Evolutionary conservation across 495 filamentous ascomycete genomes (phyloP).

Genomic region (Penicillium herquei): DNA sequence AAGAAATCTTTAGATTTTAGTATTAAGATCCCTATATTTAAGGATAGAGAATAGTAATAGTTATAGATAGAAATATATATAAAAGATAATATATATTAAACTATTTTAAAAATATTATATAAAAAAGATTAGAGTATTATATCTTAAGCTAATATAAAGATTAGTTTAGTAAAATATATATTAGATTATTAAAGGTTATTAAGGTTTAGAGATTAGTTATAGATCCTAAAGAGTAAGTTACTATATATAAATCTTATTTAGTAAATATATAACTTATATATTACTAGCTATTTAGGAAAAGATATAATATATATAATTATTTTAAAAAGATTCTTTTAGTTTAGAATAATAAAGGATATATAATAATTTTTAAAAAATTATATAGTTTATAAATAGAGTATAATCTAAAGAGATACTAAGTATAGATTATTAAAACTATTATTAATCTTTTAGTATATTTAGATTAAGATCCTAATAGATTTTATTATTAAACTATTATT

Average conservation of each 20-base stretch:
- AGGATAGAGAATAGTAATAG: too few relatives aligned
- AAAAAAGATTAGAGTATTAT: neutral
- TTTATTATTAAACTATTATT: neutral
- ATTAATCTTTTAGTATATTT: neutral
- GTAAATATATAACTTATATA: neutral
- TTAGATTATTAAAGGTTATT: too few relatives aligned
- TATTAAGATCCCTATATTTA: too few relatives aligned
- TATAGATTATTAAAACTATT: neutral
- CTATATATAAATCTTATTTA: neutral
- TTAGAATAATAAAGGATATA: neutral
- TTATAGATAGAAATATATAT: too few relatives aligned
- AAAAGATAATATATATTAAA: conserved; percentile 1
- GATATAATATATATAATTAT: neutral
- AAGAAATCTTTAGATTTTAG: too few relatives aligned
- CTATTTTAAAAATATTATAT: neutral
- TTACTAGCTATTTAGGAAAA: neutral
- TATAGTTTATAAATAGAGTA: neutral
- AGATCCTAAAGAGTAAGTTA: neutral
- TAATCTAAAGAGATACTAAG: neutral
- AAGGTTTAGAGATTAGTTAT: neutral
- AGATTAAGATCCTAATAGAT: neutral
- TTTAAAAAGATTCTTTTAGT: neutral
- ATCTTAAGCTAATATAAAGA: neutral
- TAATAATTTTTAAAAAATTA: neutral
- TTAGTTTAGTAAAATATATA: neutral